phyloP scores from a whole-genome alignment of 352 stramenopile species.

The Pythium utonaiense region DNA sequence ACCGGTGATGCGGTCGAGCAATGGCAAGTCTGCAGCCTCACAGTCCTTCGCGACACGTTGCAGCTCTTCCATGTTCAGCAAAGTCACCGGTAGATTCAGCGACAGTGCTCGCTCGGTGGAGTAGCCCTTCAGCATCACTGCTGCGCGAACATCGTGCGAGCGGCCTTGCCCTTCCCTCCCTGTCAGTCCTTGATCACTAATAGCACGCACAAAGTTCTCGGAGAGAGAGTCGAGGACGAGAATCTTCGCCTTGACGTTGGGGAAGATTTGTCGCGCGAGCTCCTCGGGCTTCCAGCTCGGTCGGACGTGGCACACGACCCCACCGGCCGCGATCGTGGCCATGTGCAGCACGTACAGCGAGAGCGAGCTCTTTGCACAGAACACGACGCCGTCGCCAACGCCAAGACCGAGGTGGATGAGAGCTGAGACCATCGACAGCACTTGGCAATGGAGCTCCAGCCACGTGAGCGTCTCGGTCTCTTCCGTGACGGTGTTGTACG shows the following conservation, averaged over 20 bases:
- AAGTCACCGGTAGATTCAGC: slow-evolving; percentile 33
- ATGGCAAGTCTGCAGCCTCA: slow-evolving; percentile 20
- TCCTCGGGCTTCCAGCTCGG: slow-evolving; percentile 48
- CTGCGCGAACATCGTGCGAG: slow-evolving; percentile 34
- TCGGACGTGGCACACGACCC: slow-evolving; percentile 56
- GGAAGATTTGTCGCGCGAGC: slow-evolving; percentile 50
- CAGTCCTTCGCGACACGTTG: slow-evolving; percentile 24
- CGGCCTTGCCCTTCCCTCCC: background rate
- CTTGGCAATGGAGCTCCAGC: slow-evolving; percentile 31
- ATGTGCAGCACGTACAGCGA: slow-evolving; percentile 59
- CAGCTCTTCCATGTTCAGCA: slow-evolving; percentile 49
- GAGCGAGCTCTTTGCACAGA: slow-evolving; percentile 40
- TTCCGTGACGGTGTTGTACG: slow-evolving; percentile 5
- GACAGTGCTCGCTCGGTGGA: slow-evolving; percentile 18
- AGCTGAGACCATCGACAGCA: slow-evolving; percentile 33
- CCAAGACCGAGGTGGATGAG: slow-evolving; percentile 54
- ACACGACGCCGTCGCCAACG: slow-evolving; percentile 53
- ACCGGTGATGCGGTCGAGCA: slow-evolving; percentile 23
- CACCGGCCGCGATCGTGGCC: slow-evolving; percentile 48
- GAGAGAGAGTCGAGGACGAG: slow-evolving; percentile 58
- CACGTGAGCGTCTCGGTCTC: slow-evolving; percentile 28
- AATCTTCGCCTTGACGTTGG: slow-evolving; percentile 43
- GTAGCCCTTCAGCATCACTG: slow-evolving; percentile 38
- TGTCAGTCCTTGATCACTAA: slow-evolving; percentile 25
- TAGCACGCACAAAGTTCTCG: slow-evolving; percentile 37